phyloP scores from a whole-genome alignment of 2,329 filamentous ascomycete genomes.

The Gnomoniopsis smithogilvyi region DNA sequence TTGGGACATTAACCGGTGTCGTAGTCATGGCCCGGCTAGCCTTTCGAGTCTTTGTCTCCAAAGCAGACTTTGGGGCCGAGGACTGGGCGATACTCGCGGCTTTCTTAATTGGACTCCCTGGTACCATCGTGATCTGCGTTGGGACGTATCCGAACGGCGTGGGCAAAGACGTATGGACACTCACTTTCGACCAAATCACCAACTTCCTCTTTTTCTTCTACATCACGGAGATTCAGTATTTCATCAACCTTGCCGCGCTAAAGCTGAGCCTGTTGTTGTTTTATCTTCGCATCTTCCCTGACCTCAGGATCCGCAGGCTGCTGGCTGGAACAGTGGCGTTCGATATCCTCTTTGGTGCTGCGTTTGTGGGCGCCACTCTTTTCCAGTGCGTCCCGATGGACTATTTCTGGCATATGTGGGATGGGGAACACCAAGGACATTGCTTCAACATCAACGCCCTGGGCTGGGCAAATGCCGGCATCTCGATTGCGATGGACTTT shows the following conservation, averaged over 20 bases:
- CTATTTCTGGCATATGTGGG: conserved; percentile 40
- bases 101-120: conserved; percentile 18
- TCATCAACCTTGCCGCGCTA: conserved; percentile 6
- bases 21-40: conserved; percentile 8
- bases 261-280: conserved; percentile 13
- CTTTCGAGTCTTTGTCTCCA: conserved; percentile 15
- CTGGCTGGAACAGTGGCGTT: conserved; percentile 9
- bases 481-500: conserved; percentile 40
- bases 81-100: conserved; percentile 19
- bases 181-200: conserved; percentile 25
- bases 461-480: conserved; percentile 38
- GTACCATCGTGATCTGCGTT: conserved; percentile 14
- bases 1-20: conserved; percentile 6
- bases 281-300: conserved; percentile 13
- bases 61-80: conserved; percentile 15
- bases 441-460: conserved; percentile 39
- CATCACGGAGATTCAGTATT: conserved; percentile 21
- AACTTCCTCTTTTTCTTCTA: conserved; percentile 24
- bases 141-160: conserved; percentile 20
- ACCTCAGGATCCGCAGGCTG: neutral
- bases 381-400: conserved; percentile 38
- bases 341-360: conserved; percentile 18
- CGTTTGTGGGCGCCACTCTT: conserved; percentile 30
- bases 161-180: conserved; percentile 27
- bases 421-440: conserved; percentile 33